Percentiles rank a stretch among this genome's conserved stretches.
These are phyloP conservation scores for Leccinum variicolor DNA, from an alignment of 768 basidiomycete genomes.

Conservation along the genomic window DNA sequence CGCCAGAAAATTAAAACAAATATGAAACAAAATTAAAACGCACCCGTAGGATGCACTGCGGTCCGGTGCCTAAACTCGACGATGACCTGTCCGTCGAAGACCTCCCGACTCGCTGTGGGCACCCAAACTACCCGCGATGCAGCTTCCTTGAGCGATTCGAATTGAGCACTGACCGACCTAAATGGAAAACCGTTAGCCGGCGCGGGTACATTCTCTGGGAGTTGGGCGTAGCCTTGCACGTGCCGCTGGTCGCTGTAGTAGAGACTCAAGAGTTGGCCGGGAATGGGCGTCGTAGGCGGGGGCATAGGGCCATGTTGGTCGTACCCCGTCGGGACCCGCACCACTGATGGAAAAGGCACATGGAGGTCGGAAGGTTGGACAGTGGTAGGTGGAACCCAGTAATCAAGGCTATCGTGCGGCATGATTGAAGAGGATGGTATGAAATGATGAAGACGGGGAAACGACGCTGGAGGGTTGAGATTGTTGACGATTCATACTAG, in stretches of 20 bases:
- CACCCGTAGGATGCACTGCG: background rate
- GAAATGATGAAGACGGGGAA: background rate
- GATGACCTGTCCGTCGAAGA: too few species aligned
- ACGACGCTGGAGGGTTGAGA: background rate
- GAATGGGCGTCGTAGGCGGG: background rate
- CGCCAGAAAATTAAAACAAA: background rate
- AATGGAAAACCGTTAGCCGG: background rate
- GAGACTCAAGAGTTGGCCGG: constrained; percentile 1
- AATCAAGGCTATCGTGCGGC: background rate
- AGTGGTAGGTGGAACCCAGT: constrained; percentile 6
- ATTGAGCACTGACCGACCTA: background rate
- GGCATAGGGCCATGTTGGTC: background rate
- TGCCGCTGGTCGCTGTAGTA: background rate
- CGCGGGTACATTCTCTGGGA: background rate
- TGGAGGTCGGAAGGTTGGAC: constrained; percentile 4
- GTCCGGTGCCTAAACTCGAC: constrained; percentile 4
- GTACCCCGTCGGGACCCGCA: background rate
- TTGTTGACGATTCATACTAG: background rate
- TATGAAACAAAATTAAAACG: background rate
- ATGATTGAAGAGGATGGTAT: background rate
- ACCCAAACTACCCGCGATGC: background rate
- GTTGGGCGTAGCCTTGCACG: background rate
- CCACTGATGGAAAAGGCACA: background rate
- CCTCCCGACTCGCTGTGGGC: background rate
- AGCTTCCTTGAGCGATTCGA: background rate